Base-by-base conservation (phyloP, 75 land plant genomes). In the Chamaecyparis obtusa region DNA sequence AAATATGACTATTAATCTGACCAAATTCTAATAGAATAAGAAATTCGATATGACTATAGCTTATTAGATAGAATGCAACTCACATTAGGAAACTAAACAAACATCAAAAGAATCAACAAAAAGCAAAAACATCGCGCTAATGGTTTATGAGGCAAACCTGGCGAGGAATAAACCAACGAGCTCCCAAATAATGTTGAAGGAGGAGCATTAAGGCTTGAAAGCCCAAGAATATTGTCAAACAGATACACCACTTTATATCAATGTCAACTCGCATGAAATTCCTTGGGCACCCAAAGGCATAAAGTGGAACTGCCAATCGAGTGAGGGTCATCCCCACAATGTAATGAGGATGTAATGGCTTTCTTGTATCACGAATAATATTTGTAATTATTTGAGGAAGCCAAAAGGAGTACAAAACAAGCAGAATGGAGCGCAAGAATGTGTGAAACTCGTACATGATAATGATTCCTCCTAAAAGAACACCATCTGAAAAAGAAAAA, bases 111-210 rank as follows among this genome's bases (percentile, higher is more conserved):
- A 14, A 74, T 74, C 14, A 74, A 74, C 76, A 74, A 32, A 74
- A 74, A 11, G 37, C n/a, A 43, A 86, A 86, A 86, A 0, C 46
- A 27, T 27, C 51, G 46, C 5, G 35, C 9, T 32, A 86, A 15
- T 13, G 41, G 69, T 39, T 76, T 24, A 82, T 54, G 36, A 27
- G 3, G 37, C 74, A 54, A 75, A 98, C 99, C 99, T 97, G 98
- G 51, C 92, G 99, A 74, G 99, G 99, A 87, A 98, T 98, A 91
- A 98, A 98, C 87, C 99, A 98, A n/a, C 99, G 91, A 74, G 99
- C 93, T 33, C 99, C 99, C 87, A 97, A 89, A 85, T 97, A 97
- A 87, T 98, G 97, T 84, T 98, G 99, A 78, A 95, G 93, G 85
- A 98, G 94, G 79, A 98, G 96, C 84, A 98, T 81, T 37, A 90